A percentile compares a stretch with the other conserved stretches of the same genome.
Conservation (phyloP, 768 basidiomycete genomes). For the Dacryopinax primogenitus region DNA sequence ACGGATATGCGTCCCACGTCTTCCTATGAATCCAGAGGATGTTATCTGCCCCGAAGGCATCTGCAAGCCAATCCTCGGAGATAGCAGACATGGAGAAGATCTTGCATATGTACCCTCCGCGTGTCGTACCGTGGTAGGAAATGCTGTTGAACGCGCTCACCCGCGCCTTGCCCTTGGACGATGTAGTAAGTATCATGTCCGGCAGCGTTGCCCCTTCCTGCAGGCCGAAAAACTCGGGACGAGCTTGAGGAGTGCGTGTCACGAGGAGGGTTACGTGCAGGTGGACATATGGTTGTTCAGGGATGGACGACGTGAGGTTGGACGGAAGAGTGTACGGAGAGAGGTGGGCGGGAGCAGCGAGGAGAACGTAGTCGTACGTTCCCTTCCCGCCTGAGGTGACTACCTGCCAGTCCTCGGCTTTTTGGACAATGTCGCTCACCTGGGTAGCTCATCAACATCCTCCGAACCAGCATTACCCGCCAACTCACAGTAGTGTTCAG, state of each 20-base stretch:
- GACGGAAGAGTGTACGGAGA: constrained; percentile 44
- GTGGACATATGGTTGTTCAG: constrained; percentile 61
- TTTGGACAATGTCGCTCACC: constrained; percentile 30
- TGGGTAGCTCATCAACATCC: constrained; percentile 38
- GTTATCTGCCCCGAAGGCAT: constrained; percentile 46
- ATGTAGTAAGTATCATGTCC: constrained; percentile 57
- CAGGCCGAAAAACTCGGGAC: constrained; percentile 58
- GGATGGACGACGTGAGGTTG: constrained; percentile 41
- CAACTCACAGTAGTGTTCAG: constrained; percentile 53
- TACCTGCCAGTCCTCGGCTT: constrained; percentile 17
- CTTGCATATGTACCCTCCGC: constrained; percentile 57
- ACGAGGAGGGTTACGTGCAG: constrained; percentile 81
- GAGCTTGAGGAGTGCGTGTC: constrained; percentile 52
- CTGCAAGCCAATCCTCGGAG: constrained; percentile 54
- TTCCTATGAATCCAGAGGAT: constrained; percentile 76
- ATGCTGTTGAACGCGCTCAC: constrained; percentile 65
- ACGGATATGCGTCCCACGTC: constrained; percentile 76
- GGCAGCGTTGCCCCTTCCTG: constrained; percentile 37
- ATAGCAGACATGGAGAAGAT: constrained; percentile 63
- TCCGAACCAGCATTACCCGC: constrained; percentile 2
- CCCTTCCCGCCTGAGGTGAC: constrained; percentile 10
- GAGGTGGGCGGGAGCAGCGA: constrained; percentile 76
- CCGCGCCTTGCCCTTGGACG: constrained; percentile 17
- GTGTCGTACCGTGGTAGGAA: constrained; percentile 57
- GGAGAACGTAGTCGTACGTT: constrained; percentile 58